Evolutionary conservation across 192 early-diverging fungal species (phyloP).

Genomic region (Phlyctochytrium bullatum): DNA sequence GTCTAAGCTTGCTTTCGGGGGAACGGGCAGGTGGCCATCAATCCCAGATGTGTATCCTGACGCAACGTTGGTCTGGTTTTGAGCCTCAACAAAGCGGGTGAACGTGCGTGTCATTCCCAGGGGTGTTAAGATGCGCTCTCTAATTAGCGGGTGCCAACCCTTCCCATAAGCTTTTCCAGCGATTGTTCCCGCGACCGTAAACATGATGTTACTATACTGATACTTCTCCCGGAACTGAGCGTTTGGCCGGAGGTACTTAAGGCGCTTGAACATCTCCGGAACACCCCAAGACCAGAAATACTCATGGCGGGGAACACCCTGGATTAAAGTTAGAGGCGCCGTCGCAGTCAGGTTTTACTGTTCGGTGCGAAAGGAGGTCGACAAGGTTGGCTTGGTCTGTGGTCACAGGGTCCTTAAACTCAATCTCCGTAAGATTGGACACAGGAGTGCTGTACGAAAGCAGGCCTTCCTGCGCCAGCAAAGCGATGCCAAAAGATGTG

Average conservation of each 20-base stretch:
- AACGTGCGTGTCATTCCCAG: constrained; percentile 3
- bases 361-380: constrained; percentile 18
- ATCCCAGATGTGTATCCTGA: not conserved
- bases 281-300: not conserved
- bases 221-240: constrained; percentile 3
- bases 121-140: not conserved
- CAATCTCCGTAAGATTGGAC: not conserved
- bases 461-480: not conserved
- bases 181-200: not conserved
- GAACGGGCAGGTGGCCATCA: not conserved
- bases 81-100: not conserved
- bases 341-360: no score
- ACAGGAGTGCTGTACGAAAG: constrained; percentile 13
- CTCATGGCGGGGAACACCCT: constrained; percentile 12
- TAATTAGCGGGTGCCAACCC: not conserved
- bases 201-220: constrained; percentile 2
- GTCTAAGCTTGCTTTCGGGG: not conserved
- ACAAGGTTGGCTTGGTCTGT: constrained; percentile 5
- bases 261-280: not conserved
- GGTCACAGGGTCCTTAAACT: constrained; percentile 12
- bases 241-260: not conserved
- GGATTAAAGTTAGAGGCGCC: no score
- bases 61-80: not conserved
- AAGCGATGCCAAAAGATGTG: not conserved
- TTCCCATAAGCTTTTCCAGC: not conserved